These are phyloP conservation scores for Podospora conica DNA, from an alignment of 495 filamentous ascomycete genomes.

Conservation along the genomic window DNA sequence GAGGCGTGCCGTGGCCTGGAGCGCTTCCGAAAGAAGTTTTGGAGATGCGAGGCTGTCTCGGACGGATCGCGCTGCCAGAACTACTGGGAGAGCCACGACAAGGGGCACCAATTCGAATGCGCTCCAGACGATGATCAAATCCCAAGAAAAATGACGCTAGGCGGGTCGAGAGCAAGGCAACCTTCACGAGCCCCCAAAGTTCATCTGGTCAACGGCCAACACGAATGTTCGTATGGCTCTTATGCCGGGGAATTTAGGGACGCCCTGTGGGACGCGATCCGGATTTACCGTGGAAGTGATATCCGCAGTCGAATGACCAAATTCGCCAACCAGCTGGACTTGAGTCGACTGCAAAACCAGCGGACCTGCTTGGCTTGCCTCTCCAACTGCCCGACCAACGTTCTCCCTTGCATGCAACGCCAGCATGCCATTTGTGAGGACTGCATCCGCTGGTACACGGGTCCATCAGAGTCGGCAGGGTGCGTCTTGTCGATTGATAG, in stretches of 20 bases:
- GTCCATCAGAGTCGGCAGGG: conserved; percentile 1
- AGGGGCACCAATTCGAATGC: conserved; percentile 19
- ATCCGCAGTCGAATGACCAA: background rate
- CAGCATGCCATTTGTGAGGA: conserved; percentile 35
- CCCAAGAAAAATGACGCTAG: background rate
- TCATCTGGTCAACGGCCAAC: background rate
- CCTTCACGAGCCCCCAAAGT: background rate
- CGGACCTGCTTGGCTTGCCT: conserved; percentile 37
- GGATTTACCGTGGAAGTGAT: background rate
- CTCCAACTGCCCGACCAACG: conserved; percentile 30
- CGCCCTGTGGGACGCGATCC: background rate
- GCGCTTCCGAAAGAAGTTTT: conserved; percentile 15
- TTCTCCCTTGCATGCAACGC: conserved; percentile 28
- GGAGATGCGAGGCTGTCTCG: conserved; percentile 16
- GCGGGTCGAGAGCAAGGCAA: background rate
- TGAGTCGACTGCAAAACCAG: conserved; percentile 13
- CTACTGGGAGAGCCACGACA: conserved; percentile 17
- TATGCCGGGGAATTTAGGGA: background rate
- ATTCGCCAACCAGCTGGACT: background rate
- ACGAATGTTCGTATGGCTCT: background rate
- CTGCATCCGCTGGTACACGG: conserved; percentile 24
- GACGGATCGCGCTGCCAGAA: conserved; percentile 17
- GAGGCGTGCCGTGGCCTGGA: conserved; percentile 18
- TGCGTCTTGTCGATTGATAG: conserved; percentile 1
- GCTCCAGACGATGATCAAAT: too few species aligned